Percentiles rank a stretch among this genome's conserved stretches.
phyloP scores from a whole-genome alignment of 768 basidiomycete genomes.

The Panaeolus cyanescens region DNA sequence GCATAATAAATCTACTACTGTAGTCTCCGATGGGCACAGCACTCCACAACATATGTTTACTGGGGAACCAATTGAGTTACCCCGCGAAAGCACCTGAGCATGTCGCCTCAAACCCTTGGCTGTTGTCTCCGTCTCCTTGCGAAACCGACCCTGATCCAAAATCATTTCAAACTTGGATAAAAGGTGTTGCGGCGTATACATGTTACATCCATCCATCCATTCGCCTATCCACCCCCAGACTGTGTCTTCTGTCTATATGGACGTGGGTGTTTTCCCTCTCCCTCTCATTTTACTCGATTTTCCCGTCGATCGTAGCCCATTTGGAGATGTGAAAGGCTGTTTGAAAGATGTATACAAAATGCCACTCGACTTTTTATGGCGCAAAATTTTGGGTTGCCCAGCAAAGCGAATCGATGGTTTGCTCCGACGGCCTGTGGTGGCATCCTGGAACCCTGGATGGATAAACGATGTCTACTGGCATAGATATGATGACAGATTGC shows the following conservation, averaged over 20 bases:
- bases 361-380: neutral
- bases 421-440: neutral
- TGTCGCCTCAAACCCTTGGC: neutral
- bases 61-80: no score
- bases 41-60: no score
- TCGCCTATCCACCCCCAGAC: neutral
- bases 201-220: neutral
- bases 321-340: neutral
- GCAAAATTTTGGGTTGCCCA: neutral
- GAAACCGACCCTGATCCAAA: neutral
- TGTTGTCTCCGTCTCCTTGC: neutral
- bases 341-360: neutral
- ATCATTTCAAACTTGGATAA: neutral
- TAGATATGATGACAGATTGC: neutral
- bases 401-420: neutral
- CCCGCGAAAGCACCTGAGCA: no score
- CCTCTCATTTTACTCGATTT: neutral
- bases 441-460: neutral
- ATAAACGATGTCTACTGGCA: neutral
- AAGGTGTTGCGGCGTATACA: neutral
- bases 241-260: neutral
- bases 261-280: neutral
- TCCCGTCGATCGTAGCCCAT: neutral
- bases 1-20: no score
- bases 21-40: no score